phyloP scores from a whole-genome alignment of 768 basidiomycete genomes.

The Hericium rajendrae region DNA sequence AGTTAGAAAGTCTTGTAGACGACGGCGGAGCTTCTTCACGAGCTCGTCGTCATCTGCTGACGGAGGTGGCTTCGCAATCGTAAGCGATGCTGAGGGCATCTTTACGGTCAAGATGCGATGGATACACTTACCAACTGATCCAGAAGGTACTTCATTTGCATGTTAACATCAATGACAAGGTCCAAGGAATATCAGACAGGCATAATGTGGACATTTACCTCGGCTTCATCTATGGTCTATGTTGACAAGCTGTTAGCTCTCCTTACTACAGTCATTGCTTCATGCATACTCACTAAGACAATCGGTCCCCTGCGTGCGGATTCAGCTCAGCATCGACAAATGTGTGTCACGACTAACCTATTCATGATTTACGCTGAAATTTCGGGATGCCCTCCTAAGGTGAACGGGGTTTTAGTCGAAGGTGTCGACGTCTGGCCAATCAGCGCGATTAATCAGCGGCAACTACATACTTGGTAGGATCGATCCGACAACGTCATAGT shows the following conservation, averaged over 20 bases:
- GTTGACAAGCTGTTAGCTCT: background rate
- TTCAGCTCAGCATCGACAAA: background rate
- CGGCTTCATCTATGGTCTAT: conserved; percentile 19
- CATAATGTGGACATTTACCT: conserved; percentile 1
- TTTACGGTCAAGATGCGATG: background rate
- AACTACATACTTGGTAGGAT: too few species aligned
- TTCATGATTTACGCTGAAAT: background rate
- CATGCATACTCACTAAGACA: conserved; percentile 7
- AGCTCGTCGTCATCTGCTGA: conserved; percentile 15
- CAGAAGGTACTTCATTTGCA: conserved; percentile 13
- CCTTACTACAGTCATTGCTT: background rate
- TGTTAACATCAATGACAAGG: background rate
- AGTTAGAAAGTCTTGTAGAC: conserved; percentile 13
- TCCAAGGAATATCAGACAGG: too few species aligned
- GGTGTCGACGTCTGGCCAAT: too few species aligned
- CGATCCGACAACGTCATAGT: too few species aligned
- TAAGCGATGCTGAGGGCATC: background rate
- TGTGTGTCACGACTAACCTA: background rate
- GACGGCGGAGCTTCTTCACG: conserved; percentile 12
- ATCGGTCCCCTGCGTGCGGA: conserved; percentile 8
- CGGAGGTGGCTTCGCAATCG: conserved; percentile 14
- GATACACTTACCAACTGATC: conserved; percentile 14
- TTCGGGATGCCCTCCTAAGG: too few species aligned
- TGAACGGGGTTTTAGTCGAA: too few species aligned
- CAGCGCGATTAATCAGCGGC: too few species aligned